Conservation (phyloP, 1,284 basidiomycete species). For the Cryptococcus hybrid region DNA sequence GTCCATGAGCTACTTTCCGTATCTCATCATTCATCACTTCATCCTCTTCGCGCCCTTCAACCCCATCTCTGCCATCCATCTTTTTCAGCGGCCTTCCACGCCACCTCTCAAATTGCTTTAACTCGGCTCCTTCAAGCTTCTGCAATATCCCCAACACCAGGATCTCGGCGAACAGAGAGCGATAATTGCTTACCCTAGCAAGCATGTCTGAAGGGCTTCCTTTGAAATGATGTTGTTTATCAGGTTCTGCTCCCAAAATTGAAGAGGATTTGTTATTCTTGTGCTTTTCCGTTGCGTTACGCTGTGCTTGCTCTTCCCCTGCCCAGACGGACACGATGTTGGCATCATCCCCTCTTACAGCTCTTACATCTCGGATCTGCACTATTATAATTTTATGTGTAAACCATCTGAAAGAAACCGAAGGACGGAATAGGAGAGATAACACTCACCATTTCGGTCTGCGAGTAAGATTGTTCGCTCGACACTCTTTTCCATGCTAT, state of each 20-base stretch:
- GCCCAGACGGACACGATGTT: conserved; percentile 28
- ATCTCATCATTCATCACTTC: not conserved
- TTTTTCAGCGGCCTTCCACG: conserved; percentile 1
- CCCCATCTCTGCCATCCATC: not conserved
- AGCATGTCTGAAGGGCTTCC: conserved; percentile 23
- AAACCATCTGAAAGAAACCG: too few relatives aligned
- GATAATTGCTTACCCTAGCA: conserved; percentile 32
- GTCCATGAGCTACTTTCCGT: not conserved
- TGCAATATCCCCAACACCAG: conserved; percentile 47
- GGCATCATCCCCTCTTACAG: conserved; percentile 26
- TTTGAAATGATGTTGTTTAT: not conserved
- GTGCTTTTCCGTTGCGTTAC: not conserved
- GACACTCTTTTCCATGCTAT: conserved; percentile 39
- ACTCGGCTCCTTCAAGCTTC: conserved; percentile 43
- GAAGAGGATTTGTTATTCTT: not conserved
- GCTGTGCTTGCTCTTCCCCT: conserved; percentile 10
- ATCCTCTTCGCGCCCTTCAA: conserved; percentile 13
- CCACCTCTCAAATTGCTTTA: conserved; percentile 43
- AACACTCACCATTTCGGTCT: conserved; percentile 41
- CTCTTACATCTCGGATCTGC: conserved; percentile 38
- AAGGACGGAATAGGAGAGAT: not conserved
- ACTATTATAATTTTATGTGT: conserved; percentile 15
- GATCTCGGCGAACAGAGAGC: conserved; percentile 47
- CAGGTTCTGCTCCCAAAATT: not conserved
- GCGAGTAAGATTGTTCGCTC: conserved; percentile 40